phyloP scores from a whole-genome alignment of 2,329 filamentous ascomycete species.

The Ceratocystis cubensis region DNA sequence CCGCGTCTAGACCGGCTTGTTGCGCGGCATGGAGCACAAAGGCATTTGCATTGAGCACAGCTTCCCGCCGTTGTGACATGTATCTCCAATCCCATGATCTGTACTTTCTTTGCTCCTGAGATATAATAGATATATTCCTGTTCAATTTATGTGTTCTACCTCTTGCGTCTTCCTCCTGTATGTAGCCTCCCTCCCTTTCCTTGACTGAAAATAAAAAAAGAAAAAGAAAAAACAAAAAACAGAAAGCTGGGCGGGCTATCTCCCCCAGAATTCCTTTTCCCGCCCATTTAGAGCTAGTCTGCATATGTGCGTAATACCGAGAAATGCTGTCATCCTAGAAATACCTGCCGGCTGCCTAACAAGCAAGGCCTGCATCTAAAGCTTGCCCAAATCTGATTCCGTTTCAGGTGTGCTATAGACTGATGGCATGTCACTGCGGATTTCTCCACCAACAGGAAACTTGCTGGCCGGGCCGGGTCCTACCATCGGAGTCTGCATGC shows the following conservation, averaged over 20 bases:
- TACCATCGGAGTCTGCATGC: constrained; percentile 18
- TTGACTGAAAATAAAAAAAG: background rate
- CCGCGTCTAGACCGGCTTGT: background rate
- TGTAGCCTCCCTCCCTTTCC: background rate
- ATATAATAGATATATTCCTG: background rate
- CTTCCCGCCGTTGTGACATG: background rate
- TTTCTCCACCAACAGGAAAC: constrained; percentile 15
- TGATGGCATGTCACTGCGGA: constrained; percentile 13
- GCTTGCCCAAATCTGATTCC: background rate
- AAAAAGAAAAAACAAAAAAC: no score
- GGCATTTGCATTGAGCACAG: background rate
- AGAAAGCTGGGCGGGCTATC: no score
- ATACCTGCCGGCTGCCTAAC: background rate
- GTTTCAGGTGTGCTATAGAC: constrained; percentile 4
- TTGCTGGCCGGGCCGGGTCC: constrained; percentile 9
- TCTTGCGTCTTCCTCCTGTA: background rate
- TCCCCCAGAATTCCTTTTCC: no score
- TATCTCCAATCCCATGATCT: background rate
- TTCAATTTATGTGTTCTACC: background rate
- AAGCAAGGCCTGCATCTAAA: background rate
- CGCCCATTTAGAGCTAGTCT: background rate
- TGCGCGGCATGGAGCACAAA: background rate
- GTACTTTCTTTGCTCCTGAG: background rate
- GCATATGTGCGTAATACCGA: background rate
- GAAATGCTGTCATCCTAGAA: background rate